Evolutionary conservation across 805 yeast genomes (phyloP).

Genomic region (Wickerhamiella sergipiensis): DNA sequence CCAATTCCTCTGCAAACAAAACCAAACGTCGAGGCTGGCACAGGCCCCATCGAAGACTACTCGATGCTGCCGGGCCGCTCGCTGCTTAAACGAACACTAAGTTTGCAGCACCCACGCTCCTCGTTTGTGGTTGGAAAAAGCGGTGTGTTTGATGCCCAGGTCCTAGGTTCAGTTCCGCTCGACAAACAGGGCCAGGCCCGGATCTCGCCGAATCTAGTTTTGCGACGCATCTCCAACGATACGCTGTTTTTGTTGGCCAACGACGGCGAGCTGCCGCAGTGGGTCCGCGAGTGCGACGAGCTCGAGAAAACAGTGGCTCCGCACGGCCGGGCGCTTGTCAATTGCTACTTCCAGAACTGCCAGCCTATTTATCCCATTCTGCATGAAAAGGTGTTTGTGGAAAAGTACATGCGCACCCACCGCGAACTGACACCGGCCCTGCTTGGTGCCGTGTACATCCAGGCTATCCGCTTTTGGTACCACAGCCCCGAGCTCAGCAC

Average conservation of each 20-base stretch:
- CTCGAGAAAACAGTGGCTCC: constrained; percentile 85
- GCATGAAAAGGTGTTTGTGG: constrained; percentile 82
- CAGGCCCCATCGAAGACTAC: constrained; percentile 50
- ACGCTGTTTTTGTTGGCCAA: constrained; percentile 62
- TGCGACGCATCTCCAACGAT: constrained; percentile 66
- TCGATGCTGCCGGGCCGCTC: constrained; percentile 50
- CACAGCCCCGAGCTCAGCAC: constrained; percentile 65
- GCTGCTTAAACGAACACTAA: constrained; percentile 49
- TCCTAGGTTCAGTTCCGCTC: constrained; percentile 49
- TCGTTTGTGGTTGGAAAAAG: constrained; percentile 83
- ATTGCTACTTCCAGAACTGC: constrained; percentile 66
- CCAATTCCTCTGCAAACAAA: constrained; percentile 12
- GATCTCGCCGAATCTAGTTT: constrained; percentile 46
- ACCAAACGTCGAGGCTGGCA: constrained; percentile 4
- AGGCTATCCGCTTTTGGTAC: constrained; percentile 93
- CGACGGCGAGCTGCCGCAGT: constrained; percentile 58
- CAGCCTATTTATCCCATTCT: constrained; percentile 88
- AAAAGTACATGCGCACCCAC: constrained; percentile 80
- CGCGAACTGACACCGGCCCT: constrained; percentile 85
- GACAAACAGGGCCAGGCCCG: constrained; percentile 73
- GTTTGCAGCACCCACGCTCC: constrained; percentile 81
- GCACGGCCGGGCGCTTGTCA: constrained; percentile 59
- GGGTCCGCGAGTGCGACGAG: constrained; percentile 67
- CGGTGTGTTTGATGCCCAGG: constrained; percentile 61
- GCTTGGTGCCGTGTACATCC: constrained; percentile 75